Evolutionary conservation across 805 yeast species (phyloP), one percentile per base, ranked within the genome.

Genomic region (Myxozyma kluyveri): DNA sequence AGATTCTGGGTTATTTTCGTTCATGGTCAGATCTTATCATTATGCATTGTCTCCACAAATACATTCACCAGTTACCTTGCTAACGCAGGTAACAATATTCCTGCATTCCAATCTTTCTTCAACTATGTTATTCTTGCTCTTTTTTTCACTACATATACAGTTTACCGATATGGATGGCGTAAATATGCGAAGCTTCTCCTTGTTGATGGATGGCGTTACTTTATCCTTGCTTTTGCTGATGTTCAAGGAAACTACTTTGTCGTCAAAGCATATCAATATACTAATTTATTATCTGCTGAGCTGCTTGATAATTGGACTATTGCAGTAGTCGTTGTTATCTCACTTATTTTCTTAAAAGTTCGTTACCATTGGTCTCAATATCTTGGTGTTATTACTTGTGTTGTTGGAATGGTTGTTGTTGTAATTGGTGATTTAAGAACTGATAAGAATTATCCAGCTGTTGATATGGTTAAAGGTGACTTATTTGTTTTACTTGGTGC

Each of bases 241-340:
- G 77, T 73, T 23, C 67, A 74, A 57, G 77, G 77, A n/a, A 73
- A 73, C 65, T 73, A 73, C 60, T 73, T 74, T 49, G 72, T 73
- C 14, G 75, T 72, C 43, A 67, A 67, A 52, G 77, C 77, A 17
- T 73, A 73, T 56, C 65, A 65, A 49, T 73, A 74, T 62, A 74
- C 77, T 19, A 73, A 72, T 54, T 58, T 73, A 56, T 62, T 73
- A 36, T 67, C 73, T 47, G 77, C 77, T 3, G 70, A 75, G 21
- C 56, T 73, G 52, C 68, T 73, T 17, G 77, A 74, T 58, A 72
- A 72, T 52, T 73, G 75, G 63, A 73, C 77, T 18, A 73, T 74
- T 54, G 75, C 69, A 2, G 73, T 72, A 23, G 77, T 74, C 17
- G 74, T 74, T 4, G 58, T 73, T 35, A 58, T 73, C 50, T 70